Percentiles rank a stretch among this genome's conserved stretches.
phyloP scores from a whole-genome alignment of 2,329 filamentous ascomycete genomes.

The Raffaelea arxii region DNA sequence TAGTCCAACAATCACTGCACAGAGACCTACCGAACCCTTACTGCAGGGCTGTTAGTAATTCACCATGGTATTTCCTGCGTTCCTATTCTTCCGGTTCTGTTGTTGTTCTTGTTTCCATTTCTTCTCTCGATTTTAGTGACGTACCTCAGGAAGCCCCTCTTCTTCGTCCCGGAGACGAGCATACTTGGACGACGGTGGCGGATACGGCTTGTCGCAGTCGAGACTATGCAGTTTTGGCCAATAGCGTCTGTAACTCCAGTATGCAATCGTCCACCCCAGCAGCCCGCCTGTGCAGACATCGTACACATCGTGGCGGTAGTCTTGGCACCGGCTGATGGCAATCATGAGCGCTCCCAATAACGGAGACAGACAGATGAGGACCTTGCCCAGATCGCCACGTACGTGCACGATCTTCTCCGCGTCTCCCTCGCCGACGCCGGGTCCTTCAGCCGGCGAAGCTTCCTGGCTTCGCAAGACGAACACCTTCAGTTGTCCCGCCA shows the following conservation, averaged over 20 bases:
- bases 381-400: constrained; percentile 39
- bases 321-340: constrained; percentile 58
- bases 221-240: constrained; percentile 46
- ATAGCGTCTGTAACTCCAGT: constrained; percentile 58
- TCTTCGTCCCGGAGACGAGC: constrained; percentile 44
- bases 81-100: too few species aligned
- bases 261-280: constrained; percentile 50
- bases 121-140: too few species aligned
- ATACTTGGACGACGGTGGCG: constrained; percentile 29
- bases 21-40: too few species aligned
- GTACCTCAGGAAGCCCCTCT: too few species aligned
- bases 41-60: too few species aligned
- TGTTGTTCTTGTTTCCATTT: too few species aligned
- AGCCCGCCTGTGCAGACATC: constrained; percentile 54
- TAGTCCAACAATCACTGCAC: too few species aligned
- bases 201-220: constrained; percentile 48
- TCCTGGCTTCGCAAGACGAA: constrained; percentile 26
- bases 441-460: background rate
- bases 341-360: constrained; percentile 56
- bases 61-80: too few species aligned
- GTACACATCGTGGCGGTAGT: constrained; percentile 63
- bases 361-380: constrained; percentile 47
- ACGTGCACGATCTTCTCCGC: constrained; percentile 7
- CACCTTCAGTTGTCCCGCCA: constrained; percentile 56
- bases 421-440: background rate